Evolutionary conservation across 2,329 filamentous ascomycete species (phyloP).

Genomic region (Colletotrichum tropicicola): DNA sequence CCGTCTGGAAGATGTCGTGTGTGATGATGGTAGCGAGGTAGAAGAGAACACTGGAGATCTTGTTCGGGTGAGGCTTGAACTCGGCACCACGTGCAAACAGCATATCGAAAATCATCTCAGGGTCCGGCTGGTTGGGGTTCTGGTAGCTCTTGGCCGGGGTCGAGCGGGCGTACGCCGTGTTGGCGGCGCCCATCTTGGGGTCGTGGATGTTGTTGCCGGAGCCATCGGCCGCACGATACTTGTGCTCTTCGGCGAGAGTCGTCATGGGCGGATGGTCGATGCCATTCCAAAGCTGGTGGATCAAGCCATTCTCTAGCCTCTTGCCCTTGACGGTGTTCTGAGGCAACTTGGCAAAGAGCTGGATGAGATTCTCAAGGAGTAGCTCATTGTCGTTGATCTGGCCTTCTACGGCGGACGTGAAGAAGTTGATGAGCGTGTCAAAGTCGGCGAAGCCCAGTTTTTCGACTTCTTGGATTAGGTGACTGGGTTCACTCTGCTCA

Average conservation of each 20-base stretch:
- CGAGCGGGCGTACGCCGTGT: slow-evolving; percentile 31
- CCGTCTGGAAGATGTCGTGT: slow-evolving; percentile 56
- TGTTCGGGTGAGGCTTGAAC: slow-evolving; percentile 43
- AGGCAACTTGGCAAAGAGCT: slow-evolving; percentile 31
- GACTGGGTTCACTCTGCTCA: slow-evolving; percentile 7
- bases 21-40: slow-evolving; percentile 62
- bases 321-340: slow-evolving; percentile 25
- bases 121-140: slow-evolving; percentile 29
- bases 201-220: slow-evolving; percentile 31
- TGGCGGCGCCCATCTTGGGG: slow-evolving; percentile 30
- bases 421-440: slow-evolving; percentile 30
- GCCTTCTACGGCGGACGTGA: slow-evolving; percentile 22
- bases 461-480: slow-evolving; percentile 30
- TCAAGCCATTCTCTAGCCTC: slow-evolving; percentile 27
- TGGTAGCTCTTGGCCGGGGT: slow-evolving; percentile 29
- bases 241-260: slow-evolving; percentile 27
- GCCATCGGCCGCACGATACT: slow-evolving; percentile 33
- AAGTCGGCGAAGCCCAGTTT: slow-evolving; percentile 32
- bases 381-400: slow-evolving; percentile 30
- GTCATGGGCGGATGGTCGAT: slow-evolving; percentile 33
- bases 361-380: slow-evolving; percentile 31
- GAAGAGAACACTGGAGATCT: slow-evolving; percentile 55
- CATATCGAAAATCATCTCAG: slow-evolving; percentile 33
- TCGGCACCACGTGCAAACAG: slow-evolving; percentile 28
- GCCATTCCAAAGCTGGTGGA: slow-evolving; percentile 32